These are phyloP conservation scores for Ganoderma leucocontextum DNA, from an alignment of 1,284 basidiomycete species.

Conservation along the genomic window DNA sequence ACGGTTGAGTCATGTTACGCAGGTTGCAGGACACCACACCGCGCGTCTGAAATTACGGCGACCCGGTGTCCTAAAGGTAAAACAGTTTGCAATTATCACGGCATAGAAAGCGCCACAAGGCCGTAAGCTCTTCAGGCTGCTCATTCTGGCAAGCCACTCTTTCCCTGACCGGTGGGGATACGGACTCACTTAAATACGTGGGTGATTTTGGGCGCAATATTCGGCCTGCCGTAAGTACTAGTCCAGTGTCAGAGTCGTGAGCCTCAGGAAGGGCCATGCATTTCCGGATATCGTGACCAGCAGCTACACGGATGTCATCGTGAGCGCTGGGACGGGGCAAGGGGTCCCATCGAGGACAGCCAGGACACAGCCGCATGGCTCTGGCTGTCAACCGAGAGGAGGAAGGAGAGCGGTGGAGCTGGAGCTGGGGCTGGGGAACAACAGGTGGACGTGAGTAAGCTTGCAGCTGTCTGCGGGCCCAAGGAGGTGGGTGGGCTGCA, in stretches of 20 bases:
- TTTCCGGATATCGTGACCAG: slow-evolving; percentile 4
- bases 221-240: not conserved
- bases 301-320: slow-evolving; percentile 12
- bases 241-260: not conserved
- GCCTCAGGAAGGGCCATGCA: not conserved
- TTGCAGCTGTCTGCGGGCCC: not conserved
- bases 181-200: not conserved
- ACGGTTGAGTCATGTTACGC: slow-evolving; percentile 25
- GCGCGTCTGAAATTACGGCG: slow-evolving; percentile 13
- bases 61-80: slow-evolving; percentile 16
- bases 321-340: slow-evolving; percentile 15
- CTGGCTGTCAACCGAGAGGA: slow-evolving; percentile 13
- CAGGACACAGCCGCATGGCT: slow-evolving; percentile 20
- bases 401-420: slow-evolving; percentile 11
- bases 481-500: not conserved
- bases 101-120: slow-evolving; percentile 24
- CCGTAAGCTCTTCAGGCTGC: slow-evolving; percentile 12
- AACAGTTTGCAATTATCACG: slow-evolving; percentile 27
- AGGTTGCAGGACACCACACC: not conserved
- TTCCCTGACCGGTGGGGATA: not conserved
- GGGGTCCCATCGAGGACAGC: slow-evolving; percentile 25
- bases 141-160: not conserved
- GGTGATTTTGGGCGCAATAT: not conserved
- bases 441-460: slow-evolving; percentile 1
- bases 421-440: not conserved